Conservation (phyloP, 768 basidiomycete genomes). For the Tricholoma hemisulphureum region DNA sequence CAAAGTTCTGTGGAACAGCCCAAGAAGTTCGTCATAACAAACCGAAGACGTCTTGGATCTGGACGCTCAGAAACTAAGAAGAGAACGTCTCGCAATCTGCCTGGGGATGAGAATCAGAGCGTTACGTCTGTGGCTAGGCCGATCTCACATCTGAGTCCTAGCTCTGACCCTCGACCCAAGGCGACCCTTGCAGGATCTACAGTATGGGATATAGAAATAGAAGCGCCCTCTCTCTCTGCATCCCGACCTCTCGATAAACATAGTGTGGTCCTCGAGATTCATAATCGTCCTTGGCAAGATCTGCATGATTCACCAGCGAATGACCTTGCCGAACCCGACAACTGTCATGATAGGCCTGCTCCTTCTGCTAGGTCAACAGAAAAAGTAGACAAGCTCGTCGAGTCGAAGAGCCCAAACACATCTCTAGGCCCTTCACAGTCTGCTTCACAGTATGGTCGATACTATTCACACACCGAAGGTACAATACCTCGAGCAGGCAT, state of each 20-base stretch:
- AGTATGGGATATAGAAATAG: conserved; percentile 33
- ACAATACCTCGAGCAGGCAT: background rate
- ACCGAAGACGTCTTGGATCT: conserved; percentile 4
- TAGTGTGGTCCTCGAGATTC: conserved; percentile 7
- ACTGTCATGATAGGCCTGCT: background rate
- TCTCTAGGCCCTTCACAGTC: conserved; percentile 32
- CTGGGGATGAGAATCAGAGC: background rate
- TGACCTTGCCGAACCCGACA: background rate
- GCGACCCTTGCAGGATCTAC: conserved; percentile 12
- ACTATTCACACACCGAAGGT: background rate
- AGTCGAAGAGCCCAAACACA: background rate
- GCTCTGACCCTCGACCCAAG: background rate
- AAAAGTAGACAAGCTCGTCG: background rate
- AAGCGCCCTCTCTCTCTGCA: conserved; percentile 4
- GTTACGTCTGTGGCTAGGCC: background rate
- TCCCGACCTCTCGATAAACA: background rate
- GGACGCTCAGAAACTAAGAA: background rate
- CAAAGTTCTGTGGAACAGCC: background rate
- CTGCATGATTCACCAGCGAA: background rate
- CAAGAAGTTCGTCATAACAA: background rate
- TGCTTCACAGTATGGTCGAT: conserved; percentile 20
- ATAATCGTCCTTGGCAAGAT: conserved; percentile 5
- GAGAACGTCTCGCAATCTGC: background rate
- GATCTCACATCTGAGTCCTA: background rate
- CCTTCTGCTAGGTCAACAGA: background rate